A percentile compares a stretch with the other conserved stretches of the same genome.
Conservation (phyloP, 1,284 basidiomycete species). For the Agaricales sp. region DNA sequence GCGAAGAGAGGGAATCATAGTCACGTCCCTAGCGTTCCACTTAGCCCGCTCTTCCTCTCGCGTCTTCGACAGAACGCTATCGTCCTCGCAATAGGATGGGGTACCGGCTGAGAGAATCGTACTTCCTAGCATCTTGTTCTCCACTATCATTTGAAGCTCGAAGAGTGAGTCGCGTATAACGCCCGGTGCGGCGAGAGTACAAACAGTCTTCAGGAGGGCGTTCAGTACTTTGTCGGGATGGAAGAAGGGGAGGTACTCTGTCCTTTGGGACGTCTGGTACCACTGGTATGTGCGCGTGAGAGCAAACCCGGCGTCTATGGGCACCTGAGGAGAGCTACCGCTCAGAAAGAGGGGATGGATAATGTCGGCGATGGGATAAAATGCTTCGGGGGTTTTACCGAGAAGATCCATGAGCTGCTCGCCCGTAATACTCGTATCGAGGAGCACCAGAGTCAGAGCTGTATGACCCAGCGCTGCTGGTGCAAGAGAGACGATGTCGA, state of each 20-base stretch:
- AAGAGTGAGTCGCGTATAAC: too few relatives aligned
- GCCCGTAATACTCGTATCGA: conserved; percentile 15
- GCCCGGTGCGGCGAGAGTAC: too few relatives aligned
- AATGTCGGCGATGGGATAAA: conserved; percentile 17
- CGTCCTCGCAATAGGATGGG: too few relatives aligned
- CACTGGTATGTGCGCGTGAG: neutral
- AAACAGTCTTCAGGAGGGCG: too few relatives aligned
- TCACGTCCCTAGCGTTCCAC: too few relatives aligned
- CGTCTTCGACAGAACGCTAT: too few relatives aligned
- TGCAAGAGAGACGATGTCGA: conserved; percentile 12
- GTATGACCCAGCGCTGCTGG: conserved; percentile 10
- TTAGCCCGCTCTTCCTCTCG: too few relatives aligned
- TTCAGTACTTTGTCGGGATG: neutral
- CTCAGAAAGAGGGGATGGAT: conserved; percentile 16
- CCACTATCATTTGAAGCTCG: too few relatives aligned
- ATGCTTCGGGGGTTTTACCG: conserved; percentile 13
- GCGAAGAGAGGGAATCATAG: too few relatives aligned
- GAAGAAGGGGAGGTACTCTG: neutral
- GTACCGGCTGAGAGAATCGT: too few relatives aligned
- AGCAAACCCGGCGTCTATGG: neutral
- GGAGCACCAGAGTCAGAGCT: conserved; percentile 17
- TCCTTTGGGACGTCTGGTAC: neutral
- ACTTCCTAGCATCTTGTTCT: too few relatives aligned
- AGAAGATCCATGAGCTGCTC: conserved; percentile 15
- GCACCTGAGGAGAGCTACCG: neutral